Evolutionary conservation across 192 early-diverging fungal species (phyloP), one percentile per base, ranked within the genome.

Genomic region (Backusella tuberculispora): DNA sequence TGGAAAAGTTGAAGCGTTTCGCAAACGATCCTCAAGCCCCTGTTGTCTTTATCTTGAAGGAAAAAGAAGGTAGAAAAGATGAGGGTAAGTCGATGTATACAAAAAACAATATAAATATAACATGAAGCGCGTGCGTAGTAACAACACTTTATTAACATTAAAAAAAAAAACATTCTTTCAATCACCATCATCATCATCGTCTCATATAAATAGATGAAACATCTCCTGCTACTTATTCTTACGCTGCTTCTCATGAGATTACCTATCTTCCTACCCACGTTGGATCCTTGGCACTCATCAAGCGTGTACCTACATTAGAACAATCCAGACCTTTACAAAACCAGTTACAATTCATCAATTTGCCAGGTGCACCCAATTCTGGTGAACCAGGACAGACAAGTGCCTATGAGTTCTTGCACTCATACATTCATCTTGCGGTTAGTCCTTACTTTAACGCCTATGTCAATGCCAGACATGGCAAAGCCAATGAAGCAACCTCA

Each of bases 391-490:
- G 87, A 37, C 81, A 80, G 5, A 71, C 86, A 10, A 86, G 79
- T 53, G 91, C 94, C 12, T 99, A 96, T 81, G 97, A 97, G 83
- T 87, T 92, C 1, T 81, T 98, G 6, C 96, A 98, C 69, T 91
- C 92, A 0, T 95, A 95, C 75, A 91, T 99, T 73, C 96, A 97
- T 77, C 90, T 94, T 80, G 98, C 95, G 1, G 94, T 98, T 63
- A 88, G 92, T 37, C 98, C 98, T 12, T 97, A 96, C 86, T 99
- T 99, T 78, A 95, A 98, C 75, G 97, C 97, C 12, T 98, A 92
- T 76, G 93, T 95, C 24, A 81, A 84, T 73, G 90, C 93, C 21
- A 90, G 92, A 76, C 88, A 87, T 64, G 85, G 85, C 38, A 45
- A 75, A 9, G 79, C 74, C 1, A 87, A 86, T 42, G 83, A 83